Percentiles rank a stretch among this genome's conserved stretches.
These are phyloP conservation scores for Pythium oligandrum DNA, from an alignment of 352 stramenopile genomes.

Conservation along the genomic window DNA sequence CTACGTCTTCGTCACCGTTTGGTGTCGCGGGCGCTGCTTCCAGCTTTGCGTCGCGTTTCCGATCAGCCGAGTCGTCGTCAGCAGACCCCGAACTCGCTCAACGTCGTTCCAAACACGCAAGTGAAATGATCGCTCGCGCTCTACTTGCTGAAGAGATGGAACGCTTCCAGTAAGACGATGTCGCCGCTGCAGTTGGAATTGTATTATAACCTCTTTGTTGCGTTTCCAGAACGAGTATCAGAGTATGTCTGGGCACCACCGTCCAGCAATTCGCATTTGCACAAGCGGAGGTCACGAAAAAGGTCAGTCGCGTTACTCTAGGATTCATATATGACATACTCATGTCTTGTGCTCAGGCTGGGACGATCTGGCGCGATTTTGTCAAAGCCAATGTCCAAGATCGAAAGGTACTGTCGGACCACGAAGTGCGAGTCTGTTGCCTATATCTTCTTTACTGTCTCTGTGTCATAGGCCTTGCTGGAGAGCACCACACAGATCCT, in stretches of 20 bases:
- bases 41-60: constrained; percentile 37
- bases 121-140: constrained; percentile 47
- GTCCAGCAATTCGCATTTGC: too few species aligned
- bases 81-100: constrained; percentile 33
- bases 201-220: background rate
- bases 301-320: too few species aligned
- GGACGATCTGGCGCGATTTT: background rate
- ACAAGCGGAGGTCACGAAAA: too few species aligned
- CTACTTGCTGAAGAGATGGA: constrained; percentile 59
- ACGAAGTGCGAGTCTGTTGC: too few species aligned
- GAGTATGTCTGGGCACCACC: too few species aligned
- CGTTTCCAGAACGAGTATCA: too few species aligned
- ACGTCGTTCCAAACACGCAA: constrained; percentile 32
- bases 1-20: constrained; percentile 24
- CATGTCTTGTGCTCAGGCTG: background rate
- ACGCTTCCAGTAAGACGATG: constrained; percentile 33
- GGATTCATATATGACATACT: too few species aligned
- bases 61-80: constrained; percentile 24
- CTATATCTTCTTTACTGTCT: too few species aligned
- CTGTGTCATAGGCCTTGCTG: too few species aligned
- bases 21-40: constrained; percentile 21
- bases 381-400: background rate
- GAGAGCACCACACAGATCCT: too few species aligned
- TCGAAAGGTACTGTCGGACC: too few species aligned
- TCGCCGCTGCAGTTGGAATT: background rate